Conservation (phyloP, 192 early-diverging fungal species). For the Coemansia sp. region DNA sequence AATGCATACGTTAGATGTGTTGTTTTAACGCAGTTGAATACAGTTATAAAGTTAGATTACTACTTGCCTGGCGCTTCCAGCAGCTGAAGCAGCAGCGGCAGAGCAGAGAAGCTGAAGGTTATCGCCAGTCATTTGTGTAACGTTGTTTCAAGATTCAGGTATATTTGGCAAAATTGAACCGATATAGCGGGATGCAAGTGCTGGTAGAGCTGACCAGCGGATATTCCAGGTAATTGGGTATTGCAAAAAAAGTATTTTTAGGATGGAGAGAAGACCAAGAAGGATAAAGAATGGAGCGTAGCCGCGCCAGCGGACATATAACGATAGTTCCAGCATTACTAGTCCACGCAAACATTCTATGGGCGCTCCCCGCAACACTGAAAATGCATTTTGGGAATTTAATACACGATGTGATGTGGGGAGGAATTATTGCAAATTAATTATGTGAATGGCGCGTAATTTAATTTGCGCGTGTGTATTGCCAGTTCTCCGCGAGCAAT, state of each 20-base stretch:
- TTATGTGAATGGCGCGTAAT: neutral
- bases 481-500: too few relatives aligned
- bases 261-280: neutral
- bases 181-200: neutral
- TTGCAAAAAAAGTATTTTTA: neutral
- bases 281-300: neutral
- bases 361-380: neutral
- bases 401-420: neutral
- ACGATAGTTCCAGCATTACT: neutral
- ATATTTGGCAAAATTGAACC: neutral
- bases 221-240: neutral
- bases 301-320: conserved; percentile 19
- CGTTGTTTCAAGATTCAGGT: neutral
- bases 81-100: conserved; percentile 25
- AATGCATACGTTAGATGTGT: neutral
- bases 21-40: neutral
- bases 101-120: conserved; percentile 53
- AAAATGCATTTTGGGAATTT: conserved; percentile 3
- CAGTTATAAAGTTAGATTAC: neutral
- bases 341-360: neutral
- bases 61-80: conserved; percentile 2
- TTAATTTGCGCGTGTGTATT: too few relatives aligned
- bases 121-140: conserved; percentile 11
- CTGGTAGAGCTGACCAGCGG: neutral
- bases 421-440: neutral